Evolutionary conservation across 768 basidiomycete genomes (phyloP).

Genomic region (Rhodotorula diobovata): DNA sequence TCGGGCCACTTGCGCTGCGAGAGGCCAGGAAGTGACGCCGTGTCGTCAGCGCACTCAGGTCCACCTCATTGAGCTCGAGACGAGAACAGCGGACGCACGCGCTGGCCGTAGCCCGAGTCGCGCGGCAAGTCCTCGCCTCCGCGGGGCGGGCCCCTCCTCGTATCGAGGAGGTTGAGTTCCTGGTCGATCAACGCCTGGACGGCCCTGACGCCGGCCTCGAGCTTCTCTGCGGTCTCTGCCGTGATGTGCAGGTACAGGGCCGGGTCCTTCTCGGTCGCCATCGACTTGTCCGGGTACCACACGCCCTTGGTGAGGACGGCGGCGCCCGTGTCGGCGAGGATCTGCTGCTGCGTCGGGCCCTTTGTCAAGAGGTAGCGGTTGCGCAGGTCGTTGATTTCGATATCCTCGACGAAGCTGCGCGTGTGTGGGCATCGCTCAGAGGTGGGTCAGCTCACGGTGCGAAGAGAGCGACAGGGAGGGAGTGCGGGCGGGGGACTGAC

Average conservation of each 20-base stretch:
- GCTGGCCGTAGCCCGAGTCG: slow-evolving; percentile 36
- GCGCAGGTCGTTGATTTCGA: slow-evolving; percentile 93
- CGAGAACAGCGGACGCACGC: not conserved
- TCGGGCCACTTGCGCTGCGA: slow-evolving; percentile 92
- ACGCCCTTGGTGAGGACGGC: slow-evolving; percentile 87
- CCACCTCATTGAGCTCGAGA: not conserved
- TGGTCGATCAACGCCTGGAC: slow-evolving; percentile 50
- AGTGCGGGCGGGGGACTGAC: not conserved
- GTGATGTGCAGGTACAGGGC: slow-evolving; percentile 91
- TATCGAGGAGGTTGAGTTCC: slow-evolving; percentile 49
- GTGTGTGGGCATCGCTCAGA: not conserved
- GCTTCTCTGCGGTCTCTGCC: slow-evolving; percentile 52
- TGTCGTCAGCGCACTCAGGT: not conserved
- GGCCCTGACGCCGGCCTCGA: slow-evolving; percentile 48
- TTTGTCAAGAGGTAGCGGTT: slow-evolving; percentile 93
- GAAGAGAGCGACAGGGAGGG: not conserved
- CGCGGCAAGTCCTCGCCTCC: not conserved
- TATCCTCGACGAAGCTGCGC: slow-evolving; percentile 72
- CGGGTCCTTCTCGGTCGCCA: slow-evolving; percentile 86
- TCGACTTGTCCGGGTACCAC: slow-evolving; percentile 91
- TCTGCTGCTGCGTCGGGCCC: slow-evolving; percentile 88
- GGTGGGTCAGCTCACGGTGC: not conserved
- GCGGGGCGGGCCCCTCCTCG: slow-evolving; percentile 55
- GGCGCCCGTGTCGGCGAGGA: slow-evolving; percentile 85
- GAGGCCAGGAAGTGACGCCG: too few species aligned